These are phyloP conservation scores for Elasticomyces elasticus DNA, from an alignment of 495 filamentous ascomycete genomes.

Conservation along the genomic window DNA sequence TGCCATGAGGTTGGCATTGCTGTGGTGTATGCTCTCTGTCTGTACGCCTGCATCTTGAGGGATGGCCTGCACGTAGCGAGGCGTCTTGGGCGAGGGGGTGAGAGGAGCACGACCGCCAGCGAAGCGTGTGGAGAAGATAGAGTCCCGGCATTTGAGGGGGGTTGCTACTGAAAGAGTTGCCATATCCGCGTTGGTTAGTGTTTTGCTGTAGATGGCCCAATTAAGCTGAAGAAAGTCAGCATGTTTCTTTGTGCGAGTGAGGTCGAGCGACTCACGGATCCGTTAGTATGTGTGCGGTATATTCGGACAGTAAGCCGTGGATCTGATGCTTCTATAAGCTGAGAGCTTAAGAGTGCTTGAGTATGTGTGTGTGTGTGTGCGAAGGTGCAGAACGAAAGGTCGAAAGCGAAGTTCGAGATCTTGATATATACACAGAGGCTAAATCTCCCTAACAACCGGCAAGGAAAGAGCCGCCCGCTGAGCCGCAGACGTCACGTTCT, in stretches of 20 bases:
- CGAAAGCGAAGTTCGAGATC: background rate
- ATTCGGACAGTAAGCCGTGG: slow-evolving; percentile 20
- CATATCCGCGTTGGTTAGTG: slow-evolving; percentile 44
- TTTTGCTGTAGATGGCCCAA: slow-evolving; percentile 18
- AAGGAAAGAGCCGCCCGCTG: background rate
- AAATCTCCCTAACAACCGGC: background rate
- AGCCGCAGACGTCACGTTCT: background rate
- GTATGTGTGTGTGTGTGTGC: slow-evolving; percentile 27
- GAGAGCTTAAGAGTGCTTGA: slow-evolving; percentile 20
- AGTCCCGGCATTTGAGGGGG: slow-evolving; percentile 80
- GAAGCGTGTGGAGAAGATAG: slow-evolving; percentile 83
- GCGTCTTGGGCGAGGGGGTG: slow-evolving; percentile 75
- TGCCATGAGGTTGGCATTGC: slow-evolving; percentile 50
- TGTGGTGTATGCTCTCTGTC: slow-evolving; percentile 57
- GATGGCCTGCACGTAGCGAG: slow-evolving; percentile 51
- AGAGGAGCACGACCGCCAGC: slow-evolving; percentile 90
- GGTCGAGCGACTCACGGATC: slow-evolving; percentile 9
- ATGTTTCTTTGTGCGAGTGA: background rate
- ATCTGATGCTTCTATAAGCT: slow-evolving; percentile 6
- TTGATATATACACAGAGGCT: background rate
- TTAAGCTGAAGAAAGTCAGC: background rate
- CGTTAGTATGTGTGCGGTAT: slow-evolving; percentile 20
- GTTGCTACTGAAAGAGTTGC: slow-evolving; percentile 81
- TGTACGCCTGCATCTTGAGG: slow-evolving; percentile 40
- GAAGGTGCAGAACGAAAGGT: slow-evolving; percentile 19